Conservation (phyloP, 768 basidiomycete genomes). For the Favolaschia claudopus region DNA sequence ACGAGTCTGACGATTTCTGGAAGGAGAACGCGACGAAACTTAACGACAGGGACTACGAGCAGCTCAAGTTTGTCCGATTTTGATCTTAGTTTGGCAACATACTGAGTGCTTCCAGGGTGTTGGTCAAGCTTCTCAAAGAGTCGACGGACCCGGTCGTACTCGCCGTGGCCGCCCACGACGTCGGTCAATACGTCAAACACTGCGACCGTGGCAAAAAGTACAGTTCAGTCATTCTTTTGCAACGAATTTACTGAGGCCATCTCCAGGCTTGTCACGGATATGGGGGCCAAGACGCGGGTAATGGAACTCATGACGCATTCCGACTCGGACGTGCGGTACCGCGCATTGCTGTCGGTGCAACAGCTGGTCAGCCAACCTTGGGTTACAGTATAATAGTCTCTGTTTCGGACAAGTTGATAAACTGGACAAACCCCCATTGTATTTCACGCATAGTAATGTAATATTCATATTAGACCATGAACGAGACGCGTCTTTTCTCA, state of each 20-base stretch:
- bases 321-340: conserved; percentile 90
- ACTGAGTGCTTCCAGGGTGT: conserved; percentile 53
- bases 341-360: conserved; percentile 89
- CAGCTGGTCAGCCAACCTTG: conserved; percentile 92
- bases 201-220: conserved; percentile 93
- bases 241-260: neutral
- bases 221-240: conserved; percentile 31
- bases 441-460: conserved; percentile 17
- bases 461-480: neutral
- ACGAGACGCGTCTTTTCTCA: too few species aligned
- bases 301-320: conserved; percentile 94
- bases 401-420: conserved; percentile 16
- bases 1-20: conserved; percentile 98
- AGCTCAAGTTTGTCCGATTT: conserved; percentile 70
- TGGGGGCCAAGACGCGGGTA: conserved; percentile 85
- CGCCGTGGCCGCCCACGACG: conserved; percentile 91
- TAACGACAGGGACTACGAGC: conserved; percentile 84
- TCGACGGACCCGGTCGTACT: conserved; percentile 80
- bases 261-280: conserved; percentile 76
- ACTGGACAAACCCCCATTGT: conserved; percentile 22
- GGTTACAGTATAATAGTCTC: conserved; percentile 56
- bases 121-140: conserved; percentile 75
- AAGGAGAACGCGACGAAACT: conserved; percentile 90
- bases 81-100: neutral
- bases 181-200: conserved; percentile 94